These are phyloP conservation scores for Megacollybia marginata DNA, from an alignment of 768 basidiomycete species.

Conservation along the genomic window DNA sequence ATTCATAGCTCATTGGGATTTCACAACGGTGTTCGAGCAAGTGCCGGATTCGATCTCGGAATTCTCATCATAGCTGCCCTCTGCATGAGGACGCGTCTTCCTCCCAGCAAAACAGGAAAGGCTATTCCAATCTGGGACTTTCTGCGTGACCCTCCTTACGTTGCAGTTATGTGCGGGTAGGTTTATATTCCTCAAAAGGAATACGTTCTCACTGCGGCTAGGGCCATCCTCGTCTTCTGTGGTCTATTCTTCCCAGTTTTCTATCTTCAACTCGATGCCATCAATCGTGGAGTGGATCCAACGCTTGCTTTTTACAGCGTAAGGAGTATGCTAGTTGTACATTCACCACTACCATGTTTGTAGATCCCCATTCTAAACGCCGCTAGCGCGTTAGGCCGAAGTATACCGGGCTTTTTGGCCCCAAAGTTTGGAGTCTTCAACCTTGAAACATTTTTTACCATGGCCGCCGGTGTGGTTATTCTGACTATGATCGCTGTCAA, in stretches of 20 bases:
- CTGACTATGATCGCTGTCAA: neutral
- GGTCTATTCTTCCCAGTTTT: slow-evolving; percentile 13
- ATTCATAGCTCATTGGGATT: slow-evolving; percentile 18
- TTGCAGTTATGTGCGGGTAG: slow-evolving; percentile 10
- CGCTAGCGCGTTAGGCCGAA: slow-evolving; percentile 27
- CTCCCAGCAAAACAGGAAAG: slow-evolving; percentile 8
- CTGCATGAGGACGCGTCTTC: slow-evolving; percentile 23
- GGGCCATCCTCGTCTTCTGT: slow-evolving; percentile 4
- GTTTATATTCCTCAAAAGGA: neutral
- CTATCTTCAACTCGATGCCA: slow-evolving; percentile 28
- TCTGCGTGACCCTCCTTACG: slow-evolving; percentile 13
- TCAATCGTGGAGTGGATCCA: slow-evolving; percentile 15
- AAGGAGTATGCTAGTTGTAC: slow-evolving; percentile 1
- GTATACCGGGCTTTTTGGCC: slow-evolving; percentile 26
- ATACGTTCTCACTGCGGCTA: neutral
- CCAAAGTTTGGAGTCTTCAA: slow-evolving; percentile 19
- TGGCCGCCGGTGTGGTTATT: neutral
- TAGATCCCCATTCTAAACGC: slow-evolving; percentile 27
- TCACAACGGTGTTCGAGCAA: slow-evolving; percentile 28
- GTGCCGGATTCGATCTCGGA: slow-evolving; percentile 20
- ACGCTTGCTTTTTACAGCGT: slow-evolving; percentile 21
- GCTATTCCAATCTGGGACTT: slow-evolving; percentile 1
- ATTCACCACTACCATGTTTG: neutral
- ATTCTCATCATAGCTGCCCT: slow-evolving; percentile 22
- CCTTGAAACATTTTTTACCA: neutral